These are phyloP conservation scores for Trypanosoma cruzi DNA, from an alignment of 208 protist genomes.

Conservation along the genomic window DNA sequence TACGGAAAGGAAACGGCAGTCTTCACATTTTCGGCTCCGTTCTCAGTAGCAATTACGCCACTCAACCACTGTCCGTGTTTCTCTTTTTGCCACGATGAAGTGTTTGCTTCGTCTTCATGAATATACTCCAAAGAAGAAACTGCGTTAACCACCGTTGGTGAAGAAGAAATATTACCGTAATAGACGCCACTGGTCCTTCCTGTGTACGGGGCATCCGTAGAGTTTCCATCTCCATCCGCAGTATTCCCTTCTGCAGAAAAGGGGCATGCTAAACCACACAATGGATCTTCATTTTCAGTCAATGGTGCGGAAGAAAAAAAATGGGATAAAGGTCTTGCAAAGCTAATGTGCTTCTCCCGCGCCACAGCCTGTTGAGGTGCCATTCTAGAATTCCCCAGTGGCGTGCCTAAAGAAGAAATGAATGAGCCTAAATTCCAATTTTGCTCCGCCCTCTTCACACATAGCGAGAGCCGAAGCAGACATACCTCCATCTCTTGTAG, in stretches of 20 bases:
- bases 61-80: neutral
- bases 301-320: slow-evolving; percentile 8
- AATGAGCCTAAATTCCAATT: neutral
- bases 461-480: slow-evolving; percentile 7
- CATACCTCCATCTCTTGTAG: slow-evolving; percentile 4
- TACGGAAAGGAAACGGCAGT: neutral
- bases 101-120: neutral
- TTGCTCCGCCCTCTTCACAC: neutral
- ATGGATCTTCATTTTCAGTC: neutral
- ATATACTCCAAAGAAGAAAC: neutral
- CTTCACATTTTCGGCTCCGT: neutral
- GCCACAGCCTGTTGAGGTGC: neutral
- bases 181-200: slow-evolving; percentile 55
- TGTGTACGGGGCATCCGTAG: slow-evolving; percentile 35
- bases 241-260: neutral
- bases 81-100: neutral
- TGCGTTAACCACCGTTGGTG: neutral
- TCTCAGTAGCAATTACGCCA: neutral
- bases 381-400: neutral
- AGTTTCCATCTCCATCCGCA: slow-evolving; percentile 3
- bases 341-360: slow-evolving; percentile 20
- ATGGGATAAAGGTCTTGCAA: slow-evolving; percentile 13
- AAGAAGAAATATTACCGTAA: slow-evolving; percentile 44
- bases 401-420: neutral
- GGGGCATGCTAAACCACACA: neutral